Evolutionary conservation across 2,329 filamentous ascomycete species (phyloP).

Genomic region (Hymenoscyphus fraxineus): DNA sequence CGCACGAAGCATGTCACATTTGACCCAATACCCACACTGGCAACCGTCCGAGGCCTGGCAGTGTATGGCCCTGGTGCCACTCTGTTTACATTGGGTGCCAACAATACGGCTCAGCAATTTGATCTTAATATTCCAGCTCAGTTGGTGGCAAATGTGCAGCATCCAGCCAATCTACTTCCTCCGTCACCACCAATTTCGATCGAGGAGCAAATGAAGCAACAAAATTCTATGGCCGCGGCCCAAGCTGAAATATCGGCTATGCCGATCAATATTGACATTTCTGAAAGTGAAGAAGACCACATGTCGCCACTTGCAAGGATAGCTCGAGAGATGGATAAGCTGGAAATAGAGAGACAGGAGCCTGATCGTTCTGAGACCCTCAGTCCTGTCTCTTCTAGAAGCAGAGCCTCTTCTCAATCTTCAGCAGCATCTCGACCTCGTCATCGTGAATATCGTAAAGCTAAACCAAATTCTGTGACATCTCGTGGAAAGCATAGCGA

Average conservation of each 20-base stretch:
- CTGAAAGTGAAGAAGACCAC: conserved; percentile 73
- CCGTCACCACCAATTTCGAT: conserved; percentile 80
- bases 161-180: conserved; percentile 72
- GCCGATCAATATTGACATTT: conserved; percentile 55
- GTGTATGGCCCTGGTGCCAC: conserved; percentile 88
- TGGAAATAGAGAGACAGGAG: conserved; percentile 29
- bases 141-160: conserved; percentile 84
- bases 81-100: conserved; percentile 84
- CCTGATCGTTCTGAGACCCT: conserved; percentile 32
- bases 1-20: conserved; percentile 95
- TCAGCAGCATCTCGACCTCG: conserved; percentile 51
- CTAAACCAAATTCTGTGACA: conserved; percentile 42
- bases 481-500: conserved; percentile 54
- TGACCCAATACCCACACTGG: conserved; percentile 80
- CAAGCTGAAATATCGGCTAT: conserved; percentile 43
- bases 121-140: conserved; percentile 79
- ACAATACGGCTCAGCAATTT: conserved; percentile 91
- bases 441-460: conserved; percentile 39
- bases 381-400: conserved; percentile 35
- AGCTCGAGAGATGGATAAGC: conserved; percentile 60
- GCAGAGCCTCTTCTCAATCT: conserved; percentile 42
- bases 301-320: conserved; percentile 73
- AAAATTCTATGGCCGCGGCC: conserved; percentile 19
- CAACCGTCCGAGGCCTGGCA: conserved; percentile 75
- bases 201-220: conserved; percentile 59